These are phyloP conservation scores for Globisporangium cylindrosporum DNA, from an alignment of 352 stramenopile genomes.

Conservation along the genomic window DNA sequence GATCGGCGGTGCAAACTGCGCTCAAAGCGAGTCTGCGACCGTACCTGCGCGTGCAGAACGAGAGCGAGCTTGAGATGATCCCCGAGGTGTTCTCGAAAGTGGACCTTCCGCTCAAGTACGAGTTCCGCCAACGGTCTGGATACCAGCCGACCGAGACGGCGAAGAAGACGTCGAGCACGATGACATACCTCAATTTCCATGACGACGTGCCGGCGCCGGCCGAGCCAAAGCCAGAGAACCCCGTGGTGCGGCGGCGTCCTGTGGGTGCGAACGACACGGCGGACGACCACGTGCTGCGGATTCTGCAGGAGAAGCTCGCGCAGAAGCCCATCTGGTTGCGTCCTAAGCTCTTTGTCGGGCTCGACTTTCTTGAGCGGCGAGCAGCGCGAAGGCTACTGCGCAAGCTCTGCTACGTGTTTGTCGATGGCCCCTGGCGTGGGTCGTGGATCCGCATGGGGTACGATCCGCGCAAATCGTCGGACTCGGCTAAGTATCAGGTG, in stretches of 20 bases:
- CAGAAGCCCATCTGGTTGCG: constrained; percentile 76
- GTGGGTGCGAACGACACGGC: constrained; percentile 58
- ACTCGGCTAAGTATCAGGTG: constrained; percentile 66
- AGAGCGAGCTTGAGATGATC: constrained; percentile 66
- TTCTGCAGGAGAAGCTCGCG: constrained; percentile 54
- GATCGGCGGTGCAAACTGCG: constrained; percentile 35
- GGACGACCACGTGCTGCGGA: constrained; percentile 58
- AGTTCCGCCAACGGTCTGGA: constrained; percentile 73
- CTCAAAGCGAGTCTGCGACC: constrained; percentile 56
- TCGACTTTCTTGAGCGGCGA: constrained; percentile 59
- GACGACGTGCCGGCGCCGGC: constrained; percentile 51
- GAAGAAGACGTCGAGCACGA: constrained; percentile 70
- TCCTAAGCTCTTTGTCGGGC: constrained; percentile 60
- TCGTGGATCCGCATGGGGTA: constrained; percentile 85
- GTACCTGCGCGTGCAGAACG: constrained; percentile 48
- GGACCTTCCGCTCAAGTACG: constrained; percentile 79
- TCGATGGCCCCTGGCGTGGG: constrained; percentile 76
- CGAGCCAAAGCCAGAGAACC: constrained; percentile 45
- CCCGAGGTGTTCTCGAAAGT: constrained; percentile 85
- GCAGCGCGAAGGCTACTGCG: constrained; percentile 57
- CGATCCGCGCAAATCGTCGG: constrained; percentile 45
- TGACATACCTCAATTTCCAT: constrained; percentile 82
- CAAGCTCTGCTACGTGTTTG: constrained; percentile 82
- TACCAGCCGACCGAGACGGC: constrained; percentile 58
- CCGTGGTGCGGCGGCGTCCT: constrained; percentile 41